Evolutionary conservation across 176 grass and related monocot species (phyloP), one percentile per base, ranked within the genome.

Genomic region (Phragmites australis): DNA sequence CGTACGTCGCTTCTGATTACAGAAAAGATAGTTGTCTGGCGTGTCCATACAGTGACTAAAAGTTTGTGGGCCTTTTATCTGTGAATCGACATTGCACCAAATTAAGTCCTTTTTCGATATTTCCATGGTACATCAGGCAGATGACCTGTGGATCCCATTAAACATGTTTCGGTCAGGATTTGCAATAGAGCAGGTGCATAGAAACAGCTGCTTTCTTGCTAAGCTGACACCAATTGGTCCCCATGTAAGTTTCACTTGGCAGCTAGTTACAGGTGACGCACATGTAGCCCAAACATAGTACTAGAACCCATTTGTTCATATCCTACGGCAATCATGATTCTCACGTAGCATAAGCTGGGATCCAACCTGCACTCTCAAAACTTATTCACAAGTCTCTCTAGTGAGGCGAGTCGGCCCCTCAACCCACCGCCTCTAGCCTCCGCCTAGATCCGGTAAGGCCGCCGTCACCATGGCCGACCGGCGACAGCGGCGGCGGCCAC

Each of bases 241-340:
- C 27, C 53, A 22, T 57, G 21, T 66, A 66, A 40, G 76, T 21
- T 48, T 59, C 40, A 71, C 53, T 47, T 71, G 79, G 53, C 29
- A 39, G 29, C 19, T 72, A 72, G 79, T 59, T n/a, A n/a, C 76
- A 39, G 19, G 44, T 78, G 11, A 17, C 40, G 76, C 23, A 81
- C 51, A 69, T 69, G 78, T 57, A 31, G 23, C 32, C 32, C 49
- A 45, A 43, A 68, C 32, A 53, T 67, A 54, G 50, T 57, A 16
- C 72, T 26, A n/a, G 4, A 65, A 17, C 29, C 21, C 8, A 25
- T 25, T 63, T 51, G 29, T n/a, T 51, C 76, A 51, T 51, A 54
- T 53, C 49, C 31, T 16, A 41, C 41, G 19, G 19, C 4, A 17
- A n/a, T 22, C 10, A 17, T 53, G 31, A 4, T 26, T n/a, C 34